Percentiles rank a stretch among this genome's conserved stretches.
phyloP scores from a whole-genome alignment of 2,329 filamentous ascomycete genomes.

The Diplodia scrobiculata region DNA sequence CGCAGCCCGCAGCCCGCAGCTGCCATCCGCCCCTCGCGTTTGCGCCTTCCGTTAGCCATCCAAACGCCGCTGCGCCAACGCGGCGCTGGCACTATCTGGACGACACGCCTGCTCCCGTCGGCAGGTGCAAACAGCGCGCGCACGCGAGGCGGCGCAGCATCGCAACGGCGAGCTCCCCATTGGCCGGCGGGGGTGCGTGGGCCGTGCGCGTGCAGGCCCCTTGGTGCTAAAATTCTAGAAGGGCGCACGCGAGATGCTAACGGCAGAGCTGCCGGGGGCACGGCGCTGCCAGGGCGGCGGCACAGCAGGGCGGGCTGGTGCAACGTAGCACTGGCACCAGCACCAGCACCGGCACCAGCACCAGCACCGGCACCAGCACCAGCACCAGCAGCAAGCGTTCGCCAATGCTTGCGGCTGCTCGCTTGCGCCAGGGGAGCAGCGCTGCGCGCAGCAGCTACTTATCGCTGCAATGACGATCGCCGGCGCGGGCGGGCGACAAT shows the following conservation, averaged over 20 bases:
- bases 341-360: no score
- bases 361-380: no score
- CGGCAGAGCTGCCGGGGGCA: conserved; percentile 6
- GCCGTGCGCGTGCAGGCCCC: not conserved
- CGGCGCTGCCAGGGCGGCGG: not conserved
- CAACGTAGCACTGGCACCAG: not conserved
- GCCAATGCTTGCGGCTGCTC: conserved; percentile 9
- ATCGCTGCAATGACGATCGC: conserved; percentile 14
- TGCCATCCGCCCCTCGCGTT: conserved; percentile 6
- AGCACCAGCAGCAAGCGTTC: not conserved
- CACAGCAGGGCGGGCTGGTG: not conserved
- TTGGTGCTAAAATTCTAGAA: not conserved
- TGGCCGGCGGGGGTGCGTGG: not conserved
- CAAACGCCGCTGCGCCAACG: conserved; percentile 1
- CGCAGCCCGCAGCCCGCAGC: not conserved
- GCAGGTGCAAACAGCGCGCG: not conserved
- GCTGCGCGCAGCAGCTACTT: not conserved
- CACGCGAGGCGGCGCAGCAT: not conserved
- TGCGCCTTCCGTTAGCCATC: not conserved
- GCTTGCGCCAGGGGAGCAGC: not conserved
- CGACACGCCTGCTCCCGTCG: not conserved
- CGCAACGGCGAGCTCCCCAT: not conserved
- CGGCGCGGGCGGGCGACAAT: not conserved
- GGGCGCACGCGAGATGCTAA: conserved; percentile 14
- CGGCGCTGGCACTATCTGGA: not conserved